These are phyloP conservation scores for Zygosaccharomyces siamensis DNA, from an alignment of 805 yeast species.

Conservation along the genomic window DNA sequence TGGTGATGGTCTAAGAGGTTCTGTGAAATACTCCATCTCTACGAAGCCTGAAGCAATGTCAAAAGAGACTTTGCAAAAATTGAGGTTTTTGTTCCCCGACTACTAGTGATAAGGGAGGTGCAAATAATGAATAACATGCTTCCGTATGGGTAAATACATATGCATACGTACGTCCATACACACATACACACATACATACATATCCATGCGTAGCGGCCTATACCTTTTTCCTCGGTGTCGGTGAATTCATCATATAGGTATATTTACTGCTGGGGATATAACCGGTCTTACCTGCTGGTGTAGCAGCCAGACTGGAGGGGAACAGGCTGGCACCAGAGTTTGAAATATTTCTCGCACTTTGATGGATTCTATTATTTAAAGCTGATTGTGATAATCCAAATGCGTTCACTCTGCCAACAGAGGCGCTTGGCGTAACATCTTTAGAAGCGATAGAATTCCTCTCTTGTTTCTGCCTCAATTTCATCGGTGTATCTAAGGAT, in stretches of 20 bases:
- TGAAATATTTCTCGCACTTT: conserved; percentile 8
- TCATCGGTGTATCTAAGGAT: conserved; percentile 27
- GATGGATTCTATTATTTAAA: conserved; percentile 9
- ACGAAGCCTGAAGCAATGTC: conserved; percentile 72
- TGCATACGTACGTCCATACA: conserved; percentile 7
- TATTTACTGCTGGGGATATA: conserved; percentile 36
- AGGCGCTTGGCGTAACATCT: conserved; percentile 13
- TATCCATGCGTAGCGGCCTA: conserved; percentile 5
- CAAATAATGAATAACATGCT: conserved; percentile 19
- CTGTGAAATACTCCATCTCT: conserved; percentile 76
- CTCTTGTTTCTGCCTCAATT: conserved; percentile 13
- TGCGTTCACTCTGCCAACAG: conserved; percentile 28
- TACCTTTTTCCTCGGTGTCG: conserved; percentile 26
- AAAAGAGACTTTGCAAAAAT: conserved; percentile 65
- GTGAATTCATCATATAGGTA: conserved; percentile 34
- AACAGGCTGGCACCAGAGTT: background rate
- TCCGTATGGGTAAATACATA: background rate
- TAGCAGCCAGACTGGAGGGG: conserved; percentile 13
- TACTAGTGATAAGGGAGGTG: conserved; percentile 52
- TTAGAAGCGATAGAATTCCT: conserved; percentile 4
- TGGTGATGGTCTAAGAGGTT: conserved; percentile 67
- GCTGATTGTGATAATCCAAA: conserved; percentile 13
- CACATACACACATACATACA: background rate
- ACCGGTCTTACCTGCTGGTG: conserved; percentile 18
- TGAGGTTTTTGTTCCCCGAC: conserved; percentile 87